A percentile compares a stretch with the other conserved stretches of the same genome.
These are phyloP conservation scores for Epichloe hybrida DNA, from an alignment of 2,329 filamentous ascomycete species.

Conservation along the genomic window DNA sequence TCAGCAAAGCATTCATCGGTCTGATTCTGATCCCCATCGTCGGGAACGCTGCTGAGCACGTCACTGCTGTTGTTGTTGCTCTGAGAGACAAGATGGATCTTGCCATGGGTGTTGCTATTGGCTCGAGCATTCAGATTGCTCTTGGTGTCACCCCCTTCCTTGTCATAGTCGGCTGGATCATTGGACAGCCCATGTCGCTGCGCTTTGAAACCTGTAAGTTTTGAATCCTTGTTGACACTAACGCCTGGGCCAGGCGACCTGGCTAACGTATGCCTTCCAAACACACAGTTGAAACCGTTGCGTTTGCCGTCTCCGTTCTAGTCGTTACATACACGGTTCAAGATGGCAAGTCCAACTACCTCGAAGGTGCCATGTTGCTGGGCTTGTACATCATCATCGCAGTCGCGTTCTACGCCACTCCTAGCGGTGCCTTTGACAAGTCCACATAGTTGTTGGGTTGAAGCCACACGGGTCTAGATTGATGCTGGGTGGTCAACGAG, in stretches of 20 bases:
- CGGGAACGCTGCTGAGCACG: constrained; percentile 68
- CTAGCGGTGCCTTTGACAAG: constrained; percentile 32
- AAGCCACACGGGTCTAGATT: background rate
- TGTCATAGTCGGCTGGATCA: constrained; percentile 69
- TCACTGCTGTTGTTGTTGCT: constrained; percentile 68
- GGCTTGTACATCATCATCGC: constrained; percentile 46
- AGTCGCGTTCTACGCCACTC: constrained; percentile 45
- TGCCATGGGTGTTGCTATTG: constrained; percentile 67
- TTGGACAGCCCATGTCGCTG: constrained; percentile 59
- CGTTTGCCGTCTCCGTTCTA: constrained; percentile 62
- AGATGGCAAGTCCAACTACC: constrained; percentile 73
- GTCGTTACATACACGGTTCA: constrained; percentile 66
- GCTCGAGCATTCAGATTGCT: constrained; percentile 71
- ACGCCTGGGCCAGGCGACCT: no score
- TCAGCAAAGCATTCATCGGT: constrained; percentile 73
- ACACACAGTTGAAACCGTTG: constrained; percentile 54
- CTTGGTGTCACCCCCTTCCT: constrained; percentile 65
- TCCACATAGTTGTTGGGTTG: constrained; percentile 1
- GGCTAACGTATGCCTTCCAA: background rate
- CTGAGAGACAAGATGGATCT: constrained; percentile 65
- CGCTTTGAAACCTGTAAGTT: constrained; percentile 53
- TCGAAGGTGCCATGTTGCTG: constrained; percentile 59
- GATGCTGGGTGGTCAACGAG: background rate
- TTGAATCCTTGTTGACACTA: background rate
- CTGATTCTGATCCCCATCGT: constrained; percentile 68